A percentile compares a stretch with the other conserved stretches of the same genome.
These are phyloP conservation scores for Mortierella claussenii DNA, from an alignment of 192 early-diverging fungal species.

Conservation along the genomic window DNA sequence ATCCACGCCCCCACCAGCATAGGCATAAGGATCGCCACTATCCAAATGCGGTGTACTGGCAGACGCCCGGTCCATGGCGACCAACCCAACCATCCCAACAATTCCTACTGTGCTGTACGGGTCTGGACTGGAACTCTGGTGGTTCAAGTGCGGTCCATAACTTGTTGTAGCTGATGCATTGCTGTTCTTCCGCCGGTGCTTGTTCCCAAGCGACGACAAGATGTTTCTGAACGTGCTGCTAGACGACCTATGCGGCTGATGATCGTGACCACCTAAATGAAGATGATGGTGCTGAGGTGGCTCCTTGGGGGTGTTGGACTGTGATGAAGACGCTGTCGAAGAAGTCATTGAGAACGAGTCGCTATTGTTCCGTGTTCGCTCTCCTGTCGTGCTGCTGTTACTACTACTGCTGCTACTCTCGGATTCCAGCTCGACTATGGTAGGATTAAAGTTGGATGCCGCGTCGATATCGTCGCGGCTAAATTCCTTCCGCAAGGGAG, in stretches of 20 bases:
- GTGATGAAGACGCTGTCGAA: neutral
- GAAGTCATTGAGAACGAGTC: constrained; percentile 18
- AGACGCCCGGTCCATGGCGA: neutral
- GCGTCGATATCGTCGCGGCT: neutral
- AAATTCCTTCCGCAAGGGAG: constrained; percentile 32
- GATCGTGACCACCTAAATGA: neutral
- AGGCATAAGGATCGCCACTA: constrained; percentile 4
- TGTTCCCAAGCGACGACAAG: constrained; percentile 13
- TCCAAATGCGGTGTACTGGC: neutral
- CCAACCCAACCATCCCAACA: constrained; percentile 1
- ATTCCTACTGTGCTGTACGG: neutral
- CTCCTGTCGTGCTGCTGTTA: neutral
- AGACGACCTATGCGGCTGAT: too few relatives aligned
- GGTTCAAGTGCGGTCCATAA: too few relatives aligned
- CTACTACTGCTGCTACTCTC: neutral
- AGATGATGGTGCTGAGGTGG: neutral
- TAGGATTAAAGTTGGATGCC: neutral
- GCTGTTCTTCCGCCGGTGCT: constrained; percentile 15
- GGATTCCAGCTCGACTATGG: neutral
- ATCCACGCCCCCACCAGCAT: constrained; percentile 1
- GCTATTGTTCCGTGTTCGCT: constrained; percentile 4
- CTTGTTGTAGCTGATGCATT: too few relatives aligned
- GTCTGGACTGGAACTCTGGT: constrained; percentile 7
- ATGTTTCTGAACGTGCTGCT: constrained; percentile 19
- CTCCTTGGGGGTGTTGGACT: constrained; percentile 1